These are phyloP conservation scores for Suhomyces canberraensis DNA, from an alignment of 805 yeast species.

Conservation along the genomic window DNA sequence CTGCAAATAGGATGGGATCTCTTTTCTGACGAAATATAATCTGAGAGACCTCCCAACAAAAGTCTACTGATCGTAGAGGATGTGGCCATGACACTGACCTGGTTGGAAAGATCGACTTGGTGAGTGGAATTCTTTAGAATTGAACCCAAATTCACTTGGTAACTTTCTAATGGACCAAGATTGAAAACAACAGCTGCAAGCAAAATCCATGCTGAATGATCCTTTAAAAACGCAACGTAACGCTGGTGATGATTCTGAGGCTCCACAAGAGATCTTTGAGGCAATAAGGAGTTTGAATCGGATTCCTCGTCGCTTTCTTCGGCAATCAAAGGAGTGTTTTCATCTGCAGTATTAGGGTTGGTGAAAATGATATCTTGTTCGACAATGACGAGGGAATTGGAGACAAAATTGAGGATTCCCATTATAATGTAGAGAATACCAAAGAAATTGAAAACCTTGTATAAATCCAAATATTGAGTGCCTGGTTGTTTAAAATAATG, in stretches of 20 bases:
- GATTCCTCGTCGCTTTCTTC: slow-evolving; percentile 9
- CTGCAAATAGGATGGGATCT: slow-evolving; percentile 28
- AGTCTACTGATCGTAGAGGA: slow-evolving; percentile 72
- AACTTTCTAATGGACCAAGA: slow-evolving; percentile 84
- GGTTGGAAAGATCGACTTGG: slow-evolving; percentile 31
- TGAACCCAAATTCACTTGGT: slow-evolving; percentile 78
- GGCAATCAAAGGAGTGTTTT: slow-evolving; percentile 28
- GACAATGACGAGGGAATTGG: slow-evolving; percentile 63
- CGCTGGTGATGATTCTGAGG: slow-evolving; percentile 36
- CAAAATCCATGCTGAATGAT: slow-evolving; percentile 62
- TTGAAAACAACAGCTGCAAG: slow-evolving; percentile 60
- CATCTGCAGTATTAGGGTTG: slow-evolving; percentile 21
- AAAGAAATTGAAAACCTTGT: slow-evolving; percentile 51
- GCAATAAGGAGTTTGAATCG: slow-evolving; percentile 20
- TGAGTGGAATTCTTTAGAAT: slow-evolving; percentile 45
- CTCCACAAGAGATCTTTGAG: slow-evolving; percentile 32
- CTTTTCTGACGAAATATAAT: slow-evolving; percentile 42
- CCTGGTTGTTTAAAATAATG: slow-evolving; percentile 32
- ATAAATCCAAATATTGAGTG: slow-evolving; percentile 40
- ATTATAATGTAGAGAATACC: slow-evolving; percentile 51
- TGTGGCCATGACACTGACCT: slow-evolving; percentile 59
- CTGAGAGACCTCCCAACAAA: slow-evolving; percentile 64
- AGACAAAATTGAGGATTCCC: slow-evolving; percentile 58
- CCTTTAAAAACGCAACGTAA: slow-evolving; percentile 42
- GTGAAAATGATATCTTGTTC: slow-evolving; percentile 47